Evolutionary conservation across 768 basidiomycete genomes (phyloP).

Genomic region (Amanita pallidorosea): DNA sequence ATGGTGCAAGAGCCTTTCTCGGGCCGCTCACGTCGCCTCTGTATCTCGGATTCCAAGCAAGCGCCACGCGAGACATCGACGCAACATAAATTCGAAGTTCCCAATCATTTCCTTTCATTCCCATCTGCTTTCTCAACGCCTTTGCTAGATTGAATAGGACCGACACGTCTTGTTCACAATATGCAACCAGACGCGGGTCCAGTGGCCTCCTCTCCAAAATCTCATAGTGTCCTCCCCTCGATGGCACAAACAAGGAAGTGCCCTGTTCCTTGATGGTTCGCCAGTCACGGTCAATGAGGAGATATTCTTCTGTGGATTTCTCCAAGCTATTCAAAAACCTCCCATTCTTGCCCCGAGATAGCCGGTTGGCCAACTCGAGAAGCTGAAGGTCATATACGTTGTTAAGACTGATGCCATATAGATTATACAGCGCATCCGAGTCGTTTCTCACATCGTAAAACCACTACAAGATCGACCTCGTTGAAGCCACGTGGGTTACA

Average conservation of each 20-base stretch:
- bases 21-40: slow-evolving; percentile 3
- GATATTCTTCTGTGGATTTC: slow-evolving; percentile 13
- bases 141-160: slow-evolving; percentile 5
- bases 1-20: slow-evolving; percentile 7
- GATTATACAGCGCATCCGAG: slow-evolving; percentile 20
- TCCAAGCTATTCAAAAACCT: slow-evolving; percentile 16
- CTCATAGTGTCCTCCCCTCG: slow-evolving; percentile 15
- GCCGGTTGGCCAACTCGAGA: slow-evolving; percentile 19
- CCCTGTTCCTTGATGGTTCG: slow-evolving; percentile 19
- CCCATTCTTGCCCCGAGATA: slow-evolving; percentile 11
- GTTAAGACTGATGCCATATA: slow-evolving; percentile 16
- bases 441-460: slow-evolving; percentile 25
- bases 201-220: slow-evolving; percentile 9
- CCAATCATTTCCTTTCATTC: slow-evolving; percentile 4
- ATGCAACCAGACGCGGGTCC: slow-evolving; percentile 6
- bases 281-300: slow-evolving; percentile 16
- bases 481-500: slow-evolving; percentile 1
- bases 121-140: slow-evolving; percentile 8
- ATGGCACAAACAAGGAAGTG: slow-evolving; percentile 17
- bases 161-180: slow-evolving; percentile 11
- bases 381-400: slow-evolving; percentile 22
- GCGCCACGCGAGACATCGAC: slow-evolving; percentile 2
- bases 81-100: slow-evolving; percentile 5
- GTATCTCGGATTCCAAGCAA: slow-evolving; percentile 3
- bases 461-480: slow-evolving; percentile 10